These are phyloP conservation scores for Gastrolobium villosum DNA, from an alignment of 306 rosid genomes.

Conservation along the genomic window DNA sequence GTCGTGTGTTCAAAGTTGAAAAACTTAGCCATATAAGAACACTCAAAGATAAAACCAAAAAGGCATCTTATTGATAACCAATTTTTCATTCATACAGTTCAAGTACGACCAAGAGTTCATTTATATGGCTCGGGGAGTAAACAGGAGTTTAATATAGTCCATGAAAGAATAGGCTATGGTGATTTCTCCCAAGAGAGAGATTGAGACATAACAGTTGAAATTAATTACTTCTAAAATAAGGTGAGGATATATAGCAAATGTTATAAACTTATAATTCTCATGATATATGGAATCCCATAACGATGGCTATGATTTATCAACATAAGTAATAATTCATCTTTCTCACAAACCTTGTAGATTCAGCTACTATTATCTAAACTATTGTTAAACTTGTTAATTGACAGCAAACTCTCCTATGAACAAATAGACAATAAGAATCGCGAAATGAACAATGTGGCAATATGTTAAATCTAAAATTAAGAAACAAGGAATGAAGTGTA, in stretches of 20 bases:
- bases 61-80: neutral
- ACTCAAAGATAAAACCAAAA: neutral
- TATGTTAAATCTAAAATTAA: neutral
- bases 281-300: slow-evolving; percentile 18
- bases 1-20: neutral
- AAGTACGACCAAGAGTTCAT: slow-evolving; percentile 32
- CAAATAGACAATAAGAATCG: neutral
- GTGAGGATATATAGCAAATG: slow-evolving; percentile 4
- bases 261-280: slow-evolving; percentile 32
- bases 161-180: neutral
- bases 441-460: slow-evolving; percentile 16
- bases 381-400: slow-evolving; percentile 1
- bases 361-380: slow-evolving; percentile 5
- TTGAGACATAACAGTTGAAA: slow-evolving; percentile 21
- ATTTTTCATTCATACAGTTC: slow-evolving; percentile 38
- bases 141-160: neutral
- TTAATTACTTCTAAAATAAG: slow-evolving; percentile 6
- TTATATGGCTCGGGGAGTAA: slow-evolving; percentile 8
- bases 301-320: slow-evolving; percentile 5
- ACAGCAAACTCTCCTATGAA: neutral
- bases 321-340: slow-evolving; percentile 28
- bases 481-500: slow-evolving; percentile 48
- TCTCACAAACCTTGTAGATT: slow-evolving; percentile 31
- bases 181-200: slow-evolving; percentile 27
- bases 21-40: slow-evolving; percentile 5